These are phyloP conservation scores for Notholithocarpus densiflorus DNA, from an alignment of 306 rosid species.

Conservation along the genomic window DNA sequence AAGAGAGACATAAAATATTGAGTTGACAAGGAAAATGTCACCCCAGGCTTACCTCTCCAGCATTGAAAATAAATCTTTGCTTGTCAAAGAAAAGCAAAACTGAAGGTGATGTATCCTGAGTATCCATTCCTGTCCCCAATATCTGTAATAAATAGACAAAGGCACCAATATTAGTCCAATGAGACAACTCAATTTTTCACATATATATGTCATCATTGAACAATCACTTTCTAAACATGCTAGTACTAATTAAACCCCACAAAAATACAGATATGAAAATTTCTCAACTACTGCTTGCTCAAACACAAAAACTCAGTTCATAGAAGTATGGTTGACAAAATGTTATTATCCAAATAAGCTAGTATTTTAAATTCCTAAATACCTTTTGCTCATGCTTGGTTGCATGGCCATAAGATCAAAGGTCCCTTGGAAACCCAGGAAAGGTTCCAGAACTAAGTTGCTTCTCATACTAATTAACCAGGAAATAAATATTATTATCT, in stretches of 20 bases:
- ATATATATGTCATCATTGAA: not conserved
- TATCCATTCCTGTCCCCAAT: constrained; percentile 90
- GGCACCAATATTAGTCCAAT: not conserved
- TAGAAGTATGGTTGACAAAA: not conserved
- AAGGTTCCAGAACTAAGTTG: not conserved
- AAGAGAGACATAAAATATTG: not conserved
- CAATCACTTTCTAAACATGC: not conserved
- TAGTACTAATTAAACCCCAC: not conserved
- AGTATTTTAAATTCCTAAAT: not conserved
- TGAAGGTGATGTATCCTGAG: constrained; percentile 86
- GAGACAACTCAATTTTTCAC: not conserved
- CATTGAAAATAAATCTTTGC: constrained; percentile 81
- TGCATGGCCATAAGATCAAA: not conserved
- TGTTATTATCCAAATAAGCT: not conserved
- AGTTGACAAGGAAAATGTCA: constrained; percentile 4
- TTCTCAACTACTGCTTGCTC: not conserved
- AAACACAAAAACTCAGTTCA: not conserved
- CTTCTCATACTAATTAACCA: not conserved
- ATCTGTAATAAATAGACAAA: constrained; percentile 31
- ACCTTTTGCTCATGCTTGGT: not conserved
- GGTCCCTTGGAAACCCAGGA: not conserved
- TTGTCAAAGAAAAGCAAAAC: constrained; percentile 87
- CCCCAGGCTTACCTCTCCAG: constrained; percentile 64
- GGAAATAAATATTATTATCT: not conserved
- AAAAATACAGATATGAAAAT: not conserved